Conservation (phyloP, 2,329 filamentous ascomycete species). For the Lithohypha guttulata region DNA sequence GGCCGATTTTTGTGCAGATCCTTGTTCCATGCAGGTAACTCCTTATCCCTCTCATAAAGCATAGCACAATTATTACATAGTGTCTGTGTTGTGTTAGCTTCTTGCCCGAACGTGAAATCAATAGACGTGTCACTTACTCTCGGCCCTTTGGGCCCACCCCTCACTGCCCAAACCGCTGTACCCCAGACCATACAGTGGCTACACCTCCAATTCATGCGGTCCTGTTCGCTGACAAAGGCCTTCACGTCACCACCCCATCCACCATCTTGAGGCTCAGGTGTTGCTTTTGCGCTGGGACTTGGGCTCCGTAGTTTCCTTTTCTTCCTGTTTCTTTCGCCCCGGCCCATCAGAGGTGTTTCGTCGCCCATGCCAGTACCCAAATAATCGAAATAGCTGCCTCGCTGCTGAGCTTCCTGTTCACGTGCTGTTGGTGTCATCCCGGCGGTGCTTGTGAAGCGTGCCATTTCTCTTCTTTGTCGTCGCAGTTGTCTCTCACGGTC, state of each 20-base stretch:
- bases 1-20: constrained; percentile 46
- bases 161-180: constrained; percentile 83
- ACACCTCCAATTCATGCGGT: constrained; percentile 78
- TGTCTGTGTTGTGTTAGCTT: constrained; percentile 42
- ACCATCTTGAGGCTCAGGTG: constrained; percentile 47
- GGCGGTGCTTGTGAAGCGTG: constrained; percentile 76
- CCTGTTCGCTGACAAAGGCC: constrained; percentile 57
- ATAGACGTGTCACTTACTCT: constrained; percentile 49
- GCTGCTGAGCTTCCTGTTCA: constrained; percentile 52
- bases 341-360: constrained; percentile 69
- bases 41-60: constrained; percentile 76
- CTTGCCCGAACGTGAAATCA: constrained; percentile 1
- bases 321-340: constrained; percentile 89
- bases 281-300: constrained; percentile 61
- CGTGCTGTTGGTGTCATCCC: constrained; percentile 54
- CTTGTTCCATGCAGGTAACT: constrained; percentile 66
- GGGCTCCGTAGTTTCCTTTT: constrained; percentile 84
- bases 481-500: constrained; percentile 87
- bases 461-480: constrained; percentile 77
- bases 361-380: constrained; percentile 32
- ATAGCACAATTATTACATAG: constrained; percentile 91
- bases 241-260: constrained; percentile 59
- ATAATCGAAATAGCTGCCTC: constrained; percentile 49
- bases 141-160: constrained; percentile 76
- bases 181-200: constrained; percentile 80